These are phyloP conservation scores for Cardamine chenopodiifolia DNA, from an alignment of 345 rosid genomes.

Conservation along the genomic window DNA sequence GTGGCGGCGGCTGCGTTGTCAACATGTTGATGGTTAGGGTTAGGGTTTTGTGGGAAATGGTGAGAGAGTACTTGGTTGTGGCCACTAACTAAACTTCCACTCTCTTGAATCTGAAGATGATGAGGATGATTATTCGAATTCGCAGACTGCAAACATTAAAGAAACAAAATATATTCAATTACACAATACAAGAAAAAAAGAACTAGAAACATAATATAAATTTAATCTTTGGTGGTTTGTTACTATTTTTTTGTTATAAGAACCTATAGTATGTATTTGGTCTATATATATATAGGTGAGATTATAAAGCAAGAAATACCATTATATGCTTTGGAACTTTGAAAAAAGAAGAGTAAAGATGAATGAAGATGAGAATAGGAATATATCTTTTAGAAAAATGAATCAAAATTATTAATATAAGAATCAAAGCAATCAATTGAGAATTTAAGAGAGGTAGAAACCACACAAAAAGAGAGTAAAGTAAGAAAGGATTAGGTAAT, in stretches of 20 bases:
- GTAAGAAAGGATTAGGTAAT: slow-evolving; percentile 25
- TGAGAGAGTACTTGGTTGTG: slow-evolving; percentile 36
- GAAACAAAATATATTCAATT: slow-evolving; percentile 3
- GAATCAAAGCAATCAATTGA: slow-evolving; percentile 38
- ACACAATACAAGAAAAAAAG: not conserved
- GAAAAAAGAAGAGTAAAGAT: slow-evolving; percentile 36
- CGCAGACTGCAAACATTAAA: slow-evolving; percentile 34
- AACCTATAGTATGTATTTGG: slow-evolving; percentile 14
- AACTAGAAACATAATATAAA: not conserved
- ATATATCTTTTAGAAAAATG: slow-evolving; percentile 41
- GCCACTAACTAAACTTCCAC: slow-evolving; percentile 33
- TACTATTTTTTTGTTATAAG: not conserved
- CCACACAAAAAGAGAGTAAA: slow-evolving; percentile 28
- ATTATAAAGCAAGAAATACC: slow-evolving; percentile 43
- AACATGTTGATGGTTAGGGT: slow-evolving; percentile 37
- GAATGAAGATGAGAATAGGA: slow-evolving; percentile 44
- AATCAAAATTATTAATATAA: slow-evolving; percentile 34
- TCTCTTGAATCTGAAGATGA: slow-evolving; percentile 41
- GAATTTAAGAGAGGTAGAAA: slow-evolving; percentile 27
- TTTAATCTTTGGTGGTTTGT: slow-evolving; percentile 8
- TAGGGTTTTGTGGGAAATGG: slow-evolving; percentile 44
- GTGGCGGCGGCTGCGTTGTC: slow-evolving; percentile 2
- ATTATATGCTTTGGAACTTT: slow-evolving; percentile 35
- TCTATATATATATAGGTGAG: slow-evolving; percentile 38
- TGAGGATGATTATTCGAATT: slow-evolving; percentile 37